Base-by-base conservation (phyloP, 441 rosid genomes). In the Mallotus repandus region DNA sequence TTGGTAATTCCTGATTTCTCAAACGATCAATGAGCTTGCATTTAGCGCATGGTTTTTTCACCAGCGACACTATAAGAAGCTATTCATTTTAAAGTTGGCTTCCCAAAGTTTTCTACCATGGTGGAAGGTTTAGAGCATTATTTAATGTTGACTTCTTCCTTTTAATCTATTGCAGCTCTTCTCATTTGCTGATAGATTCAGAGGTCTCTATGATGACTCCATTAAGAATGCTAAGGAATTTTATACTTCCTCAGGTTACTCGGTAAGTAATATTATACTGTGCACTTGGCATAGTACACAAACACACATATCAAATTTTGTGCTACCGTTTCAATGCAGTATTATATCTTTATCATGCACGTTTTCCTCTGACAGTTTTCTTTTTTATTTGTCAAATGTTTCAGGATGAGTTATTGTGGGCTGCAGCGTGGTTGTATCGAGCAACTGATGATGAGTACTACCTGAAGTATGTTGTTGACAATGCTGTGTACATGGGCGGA, bases 361-460 rank as follows among this genome's bases (percentile, higher is more conserved):
- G 2, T 0, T 18, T 7, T 18, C 5, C 22, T 18, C 4, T n/a
- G 29, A 2, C 29, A 25, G 29, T 4, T 5, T 7, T 19, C 7
- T 4, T 9, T n/a, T 21, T 19, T 13, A 4, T 22, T 7, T 25
- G 15, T 15, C 41, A 9, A 0, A 21, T 46, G 43, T 29, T 49
- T 7, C 74, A 83, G 94, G 98, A 94, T 73, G 98, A 94, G 87
- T 80, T 94, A 79, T 77, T 94, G 75, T 91, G 98, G 98, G 98
- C 86, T 62, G 93, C 94, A 57, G 82, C 89, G 74, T 92, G 98
- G 99, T 83, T 94, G 66, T 86, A 88, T 83, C 76, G 81, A 77
- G 97, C 99, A 84, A 94, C 98, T 81, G 85, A 88, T 85, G 84
- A 70, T n/a, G 87, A 86, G 22, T 82, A 80, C 22, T 91, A 91